These are phyloP conservation scores for Boletus sensibilis DNA, from an alignment of 768 basidiomycete species.

Conservation along the genomic window DNA sequence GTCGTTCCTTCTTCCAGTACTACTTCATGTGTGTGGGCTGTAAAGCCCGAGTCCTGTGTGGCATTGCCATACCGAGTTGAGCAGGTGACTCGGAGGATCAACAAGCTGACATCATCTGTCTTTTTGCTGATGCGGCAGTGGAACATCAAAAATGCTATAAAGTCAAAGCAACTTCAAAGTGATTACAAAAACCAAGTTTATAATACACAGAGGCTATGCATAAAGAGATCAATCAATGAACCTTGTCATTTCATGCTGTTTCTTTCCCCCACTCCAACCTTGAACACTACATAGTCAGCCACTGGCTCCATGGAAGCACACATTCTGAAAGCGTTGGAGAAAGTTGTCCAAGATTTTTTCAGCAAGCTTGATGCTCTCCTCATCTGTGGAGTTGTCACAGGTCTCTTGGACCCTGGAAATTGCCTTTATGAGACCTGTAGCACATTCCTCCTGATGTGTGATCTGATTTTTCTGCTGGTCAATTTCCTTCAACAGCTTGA, in stretches of 20 bases:
- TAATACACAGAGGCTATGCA: neutral
- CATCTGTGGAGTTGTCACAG: neutral
- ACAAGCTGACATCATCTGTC: neutral
- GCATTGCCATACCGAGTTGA: too few species aligned
- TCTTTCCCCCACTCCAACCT: neutral
- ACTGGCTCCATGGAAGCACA: neutral
- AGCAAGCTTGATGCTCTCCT: constrained; percentile 12
- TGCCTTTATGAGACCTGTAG: constrained; percentile 5
- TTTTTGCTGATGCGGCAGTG: neutral
- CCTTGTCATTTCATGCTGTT: neutral
- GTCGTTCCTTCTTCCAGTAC: too few species aligned
- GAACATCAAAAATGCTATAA: neutral
- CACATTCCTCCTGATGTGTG: constrained; percentile 17
- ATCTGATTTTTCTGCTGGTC: constrained; percentile 20
- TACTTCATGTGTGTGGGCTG: too few species aligned
- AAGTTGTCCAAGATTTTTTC: constrained; percentile 21
- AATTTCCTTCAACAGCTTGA: constrained; percentile 22
- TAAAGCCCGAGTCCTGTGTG: too few species aligned
- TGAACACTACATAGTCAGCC: neutral
- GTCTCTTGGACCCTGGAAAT: neutral
- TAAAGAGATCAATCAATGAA: neutral
- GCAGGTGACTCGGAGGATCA: neutral
- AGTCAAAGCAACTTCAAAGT: neutral
- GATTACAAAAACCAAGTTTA: neutral
- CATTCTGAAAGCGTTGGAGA: constrained; percentile 19